phyloP scores from a whole-genome alignment of 202 grass and related monocot genomes.

The Miscanthus sacchariflorus region DNA sequence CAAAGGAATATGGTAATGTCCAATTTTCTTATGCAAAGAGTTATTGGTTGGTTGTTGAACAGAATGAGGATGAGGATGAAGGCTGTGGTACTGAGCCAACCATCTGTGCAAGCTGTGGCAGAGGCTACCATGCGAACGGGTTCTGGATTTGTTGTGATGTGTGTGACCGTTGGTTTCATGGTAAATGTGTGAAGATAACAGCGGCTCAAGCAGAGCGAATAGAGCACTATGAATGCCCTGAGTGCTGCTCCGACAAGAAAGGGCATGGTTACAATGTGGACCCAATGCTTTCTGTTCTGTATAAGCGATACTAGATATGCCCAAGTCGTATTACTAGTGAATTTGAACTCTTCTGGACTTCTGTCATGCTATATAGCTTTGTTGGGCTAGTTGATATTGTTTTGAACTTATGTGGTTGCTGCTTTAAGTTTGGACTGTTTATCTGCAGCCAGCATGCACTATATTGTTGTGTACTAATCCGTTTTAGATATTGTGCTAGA shows the following conservation, averaged over 20 bases:
- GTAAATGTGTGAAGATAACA: conserved; percentile 75
- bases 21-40: conserved; percentile 5
- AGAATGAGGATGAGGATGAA: conserved; percentile 52
- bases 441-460: no score
- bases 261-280: not conserved
- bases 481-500: no score
- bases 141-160: conserved; percentile 75
- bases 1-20: not conserved
- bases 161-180: conserved; percentile 76
- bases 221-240: conserved; percentile 67
- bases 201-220: conserved; percentile 52
- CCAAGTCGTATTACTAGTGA: not conserved
- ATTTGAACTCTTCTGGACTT: not conserved
- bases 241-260: conserved; percentile 49
- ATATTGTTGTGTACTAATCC: no score
- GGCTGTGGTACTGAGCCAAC: conserved; percentile 25
- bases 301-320: not conserved
- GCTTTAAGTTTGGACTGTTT: no score
- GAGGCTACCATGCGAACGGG: conserved; percentile 52
- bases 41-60: conserved; percentile 16
- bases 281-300: not conserved
- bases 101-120: conserved; percentile 52
- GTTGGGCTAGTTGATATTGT: not conserved
- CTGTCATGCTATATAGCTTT: not conserved
- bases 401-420: no score